Conservation (phyloP, 1,284 basidiomycete species). For the Coniferiporia weirii region DNA sequence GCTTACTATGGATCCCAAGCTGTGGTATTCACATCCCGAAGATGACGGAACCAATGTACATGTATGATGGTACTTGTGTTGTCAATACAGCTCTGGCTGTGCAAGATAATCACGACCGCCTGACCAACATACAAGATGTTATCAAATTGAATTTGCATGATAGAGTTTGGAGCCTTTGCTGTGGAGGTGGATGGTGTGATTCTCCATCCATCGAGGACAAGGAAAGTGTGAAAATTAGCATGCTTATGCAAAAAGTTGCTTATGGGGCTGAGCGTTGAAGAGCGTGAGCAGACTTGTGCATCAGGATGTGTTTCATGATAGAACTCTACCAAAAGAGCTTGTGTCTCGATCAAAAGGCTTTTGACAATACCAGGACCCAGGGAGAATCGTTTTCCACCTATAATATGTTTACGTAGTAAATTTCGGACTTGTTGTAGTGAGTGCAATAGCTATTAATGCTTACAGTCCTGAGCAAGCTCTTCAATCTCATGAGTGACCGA, state of each 20-base stretch:
- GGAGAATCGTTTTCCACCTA: not conserved
- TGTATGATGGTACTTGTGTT: not conserved
- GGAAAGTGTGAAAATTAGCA: not conserved
- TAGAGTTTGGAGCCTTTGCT: conserved; percentile 5
- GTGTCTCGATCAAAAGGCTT: not conserved
- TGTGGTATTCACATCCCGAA: not conserved
- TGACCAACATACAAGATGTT: conserved; percentile 4
- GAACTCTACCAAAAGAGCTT: not conserved
- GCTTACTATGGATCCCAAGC: conserved; percentile 13
- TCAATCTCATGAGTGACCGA: conserved; percentile 1
- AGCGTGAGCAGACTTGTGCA: not conserved
- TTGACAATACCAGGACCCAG: not conserved
- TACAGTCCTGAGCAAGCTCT: not conserved
- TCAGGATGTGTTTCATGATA: conserved; percentile 4
- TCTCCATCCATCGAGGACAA: conserved; percentile 1
- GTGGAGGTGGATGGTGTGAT: not conserved
- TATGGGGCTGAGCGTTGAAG: not conserved
- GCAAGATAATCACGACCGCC: not conserved
- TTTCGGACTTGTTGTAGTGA: not conserved
- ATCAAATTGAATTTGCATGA: conserved; percentile 9
- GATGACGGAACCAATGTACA: conserved; percentile 5
- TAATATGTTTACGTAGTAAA: not conserved
- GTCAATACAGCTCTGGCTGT: not conserved
- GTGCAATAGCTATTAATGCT: not conserved
- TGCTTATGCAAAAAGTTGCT: not conserved